Evolutionary conservation across 108 stramenopile species (phyloP), one percentile per base, ranked within the genome.

Genomic region (Conticribra weissflogii): DNA sequence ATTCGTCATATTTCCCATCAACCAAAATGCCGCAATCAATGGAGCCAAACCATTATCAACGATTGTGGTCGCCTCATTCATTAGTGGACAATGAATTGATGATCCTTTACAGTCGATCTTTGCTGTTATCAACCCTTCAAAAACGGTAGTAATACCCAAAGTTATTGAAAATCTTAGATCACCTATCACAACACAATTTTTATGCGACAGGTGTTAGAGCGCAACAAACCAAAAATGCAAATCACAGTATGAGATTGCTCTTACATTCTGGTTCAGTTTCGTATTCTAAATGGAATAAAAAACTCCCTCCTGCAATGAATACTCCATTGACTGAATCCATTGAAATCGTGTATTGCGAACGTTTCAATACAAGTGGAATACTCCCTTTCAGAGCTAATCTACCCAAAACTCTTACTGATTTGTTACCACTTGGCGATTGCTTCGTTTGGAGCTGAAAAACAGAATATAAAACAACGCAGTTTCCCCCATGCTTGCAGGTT

Each of bases 251-350:
- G n/a, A n/a, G n/a, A n/a, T n/a, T n/a, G n/a, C n/a, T 61, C 60
- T 55, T 67, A 67, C 66, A 54, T 24, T 0, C 18, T 12, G 51
- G 17, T 24, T 28, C 47, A 29, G 23, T 21, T n/a, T 65, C 34
- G 22, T 36, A 24, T 17, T 65, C 34, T 27, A 78, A 52, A 4
- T 78, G 36, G 60, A 65, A 78, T 21, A 56, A 30, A 59, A 78
- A 66, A 19, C 68, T 65, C 30, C 76, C 76, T 55, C 68, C 68
- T 27, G 76, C 76, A 41, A 78, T 56, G 63, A 78, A 78, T 22
- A 78, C 52, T 36, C 76, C 76, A 55, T 36, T 65, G 2, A 62
- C 47, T 17, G 44, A 47, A 52, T 72, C 71, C 18, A 46, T 18
- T 32, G 49, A 8, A 31, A 17, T 32, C 16, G 47, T 12, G 31